Percentiles rank a stretch among this genome's conserved stretches.
These are phyloP conservation scores for Talinum fruticosum DNA, from an alignment of 148 eudicot species.

Conservation along the genomic window DNA sequence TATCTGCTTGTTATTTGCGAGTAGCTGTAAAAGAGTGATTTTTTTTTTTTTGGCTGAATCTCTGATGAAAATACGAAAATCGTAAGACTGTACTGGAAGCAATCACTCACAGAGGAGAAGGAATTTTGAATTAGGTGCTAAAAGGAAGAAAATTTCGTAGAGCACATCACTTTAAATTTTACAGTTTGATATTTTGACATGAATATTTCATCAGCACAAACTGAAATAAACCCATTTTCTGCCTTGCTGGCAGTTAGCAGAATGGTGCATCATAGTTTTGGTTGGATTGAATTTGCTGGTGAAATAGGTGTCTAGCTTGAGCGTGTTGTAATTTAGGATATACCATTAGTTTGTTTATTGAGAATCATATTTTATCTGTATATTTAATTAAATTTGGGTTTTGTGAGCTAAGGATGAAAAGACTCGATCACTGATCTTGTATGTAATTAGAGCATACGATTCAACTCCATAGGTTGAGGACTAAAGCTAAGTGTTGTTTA, in stretches of 20 bases:
- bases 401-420: too few species aligned
- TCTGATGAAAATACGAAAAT: not conserved
- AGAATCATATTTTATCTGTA: not conserved
- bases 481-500: not conserved
- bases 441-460: too few species aligned
- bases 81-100: not conserved
- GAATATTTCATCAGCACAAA: not conserved
- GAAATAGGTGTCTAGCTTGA: not conserved
- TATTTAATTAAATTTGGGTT: too few species aligned
- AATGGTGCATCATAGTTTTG: not conserved
- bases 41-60: not conserved
- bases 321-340: not conserved
- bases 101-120: too few species aligned
- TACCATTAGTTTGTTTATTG: too few species aligned
- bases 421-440: too few species aligned
- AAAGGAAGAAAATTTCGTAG: slow-evolving; percentile 1
- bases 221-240: not conserved
- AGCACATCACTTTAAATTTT: too few species aligned
- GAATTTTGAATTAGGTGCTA: slow-evolving; percentile 7
- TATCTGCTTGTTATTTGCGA: not conserved
- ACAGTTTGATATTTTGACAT: too few species aligned
- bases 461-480: too few species aligned
- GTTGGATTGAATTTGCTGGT: not conserved
- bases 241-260: not conserved
- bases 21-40: not conserved